Evolutionary conservation across 495 filamentous ascomycete genomes (phyloP), one percentile per base, ranked within the genome.

Genomic region (Hypoxylon lienhwacheense): DNA sequence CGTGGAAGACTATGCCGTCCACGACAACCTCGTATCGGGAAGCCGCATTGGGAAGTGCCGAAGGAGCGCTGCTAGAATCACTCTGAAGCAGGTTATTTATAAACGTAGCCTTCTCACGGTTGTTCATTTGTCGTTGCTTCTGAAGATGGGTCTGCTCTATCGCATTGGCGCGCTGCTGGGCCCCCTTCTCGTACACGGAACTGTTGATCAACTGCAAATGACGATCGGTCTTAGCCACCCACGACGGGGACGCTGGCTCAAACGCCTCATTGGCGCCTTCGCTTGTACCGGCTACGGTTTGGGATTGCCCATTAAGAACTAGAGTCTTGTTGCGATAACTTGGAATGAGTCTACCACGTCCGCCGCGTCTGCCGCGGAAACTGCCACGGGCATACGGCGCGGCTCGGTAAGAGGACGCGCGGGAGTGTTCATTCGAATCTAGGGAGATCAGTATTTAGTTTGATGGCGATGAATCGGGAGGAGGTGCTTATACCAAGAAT

Each of bases 131-230:
- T 15, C 77, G 66, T 26, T 80, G 73, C 57, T 84, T 87, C 34
- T 81, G 75, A 55, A 80, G 79, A 15, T 81, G 74, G 2, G 85
- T 87, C 58, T 87, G 80, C 54, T 90, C 85, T 39, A 93, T 85
- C 7, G 88, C 89, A 62, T 82, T 85, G 1, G 83, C 75, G 26
- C 89, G 78, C n/a, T 81, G 78, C 56, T 85, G 81, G 1, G 78
- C 76, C 46, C 88, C 83, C 68, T 88, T 85, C 60, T 95, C 85
- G 70, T 88, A 95, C 10, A 95, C 79, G 2, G 84, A 79, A 12
- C 85, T 78, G 64, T 95, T 96, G 71, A 97, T 96, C 37, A 96
- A 70, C 68, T 96, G 91, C 70, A 91, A 81, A 59, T 95, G 90
- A 43, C 90, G 86, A 57, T 91, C 90, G 44, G 76, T 84, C 66